Conservation (phyloP, 805 yeast genomes). For the Candida pseudoglaebosa region DNA sequence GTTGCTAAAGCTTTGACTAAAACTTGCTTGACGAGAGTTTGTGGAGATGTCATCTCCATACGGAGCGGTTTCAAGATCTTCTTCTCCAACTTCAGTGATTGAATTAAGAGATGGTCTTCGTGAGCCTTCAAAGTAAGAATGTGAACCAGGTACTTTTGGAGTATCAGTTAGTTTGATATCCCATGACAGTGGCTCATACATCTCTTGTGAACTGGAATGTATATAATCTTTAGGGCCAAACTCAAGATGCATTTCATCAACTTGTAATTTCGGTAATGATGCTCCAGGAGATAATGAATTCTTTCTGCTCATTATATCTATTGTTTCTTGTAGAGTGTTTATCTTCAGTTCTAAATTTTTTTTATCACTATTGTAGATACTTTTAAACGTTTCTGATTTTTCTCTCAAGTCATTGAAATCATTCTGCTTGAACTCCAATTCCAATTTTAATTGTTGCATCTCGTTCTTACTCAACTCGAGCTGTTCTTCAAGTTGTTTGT, state of each 20-base stretch:
- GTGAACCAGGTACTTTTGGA: constrained; percentile 20
- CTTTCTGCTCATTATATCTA: constrained; percentile 12
- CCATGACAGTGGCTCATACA: constrained; percentile 9
- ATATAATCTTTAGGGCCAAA: not conserved
- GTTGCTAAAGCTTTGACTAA: constrained; percentile 6
- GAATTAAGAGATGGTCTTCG: not conserved
- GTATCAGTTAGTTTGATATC: constrained; percentile 46
- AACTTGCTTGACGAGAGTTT: constrained; percentile 1
- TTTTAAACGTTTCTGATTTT: constrained; percentile 28
- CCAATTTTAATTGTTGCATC: constrained; percentile 15
- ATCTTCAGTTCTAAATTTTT: constrained; percentile 24
- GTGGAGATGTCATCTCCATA: not conserved
- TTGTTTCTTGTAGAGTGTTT: constrained; percentile 14
- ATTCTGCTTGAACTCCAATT: constrained; percentile 17
- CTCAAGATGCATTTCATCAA: not conserved
- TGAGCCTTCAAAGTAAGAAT: constrained; percentile 6
- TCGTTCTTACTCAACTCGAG: constrained; percentile 27
- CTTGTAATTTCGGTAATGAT: constrained; percentile 2
- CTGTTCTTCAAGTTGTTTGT: constrained; percentile 17
- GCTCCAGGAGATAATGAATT: constrained; percentile 2
- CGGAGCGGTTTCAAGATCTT: not conserved
- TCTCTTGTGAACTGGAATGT: not conserved
- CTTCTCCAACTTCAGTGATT: constrained; percentile 9
- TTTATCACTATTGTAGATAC: constrained; percentile 29
- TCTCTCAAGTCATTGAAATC: constrained; percentile 16